Percentiles rank a stretch among this genome's conserved stretches.
Conservation (phyloP, 352 stramenopile species). For the Phytopythium montanum region DNA sequence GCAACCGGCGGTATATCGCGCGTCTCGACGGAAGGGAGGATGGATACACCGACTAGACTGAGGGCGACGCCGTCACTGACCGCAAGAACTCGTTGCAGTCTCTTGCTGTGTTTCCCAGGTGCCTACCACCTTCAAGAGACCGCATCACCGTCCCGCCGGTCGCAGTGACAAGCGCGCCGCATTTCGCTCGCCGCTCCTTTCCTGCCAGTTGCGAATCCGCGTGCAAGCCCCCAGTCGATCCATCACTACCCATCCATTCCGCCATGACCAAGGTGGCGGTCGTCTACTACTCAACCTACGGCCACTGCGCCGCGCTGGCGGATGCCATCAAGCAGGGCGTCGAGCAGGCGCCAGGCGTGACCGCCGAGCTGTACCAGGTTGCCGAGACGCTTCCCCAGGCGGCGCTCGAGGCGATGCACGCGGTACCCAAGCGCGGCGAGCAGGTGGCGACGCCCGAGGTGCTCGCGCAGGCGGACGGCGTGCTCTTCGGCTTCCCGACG, state of each 20-base stretch:
- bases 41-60: no score
- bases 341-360: slow-evolving; percentile 39
- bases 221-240: neutral
- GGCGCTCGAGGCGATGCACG: slow-evolving; percentile 70
- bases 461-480: slow-evolving; percentile 63
- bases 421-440: slow-evolving; percentile 56
- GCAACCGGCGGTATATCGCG: no score
- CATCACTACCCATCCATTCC: neutral
- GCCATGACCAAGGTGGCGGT: slow-evolving; percentile 65
- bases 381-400: slow-evolving; percentile 73
- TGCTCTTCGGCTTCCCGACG: slow-evolving; percentile 87
- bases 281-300: slow-evolving; percentile 82
- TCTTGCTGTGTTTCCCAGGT: no score
- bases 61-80: no score
- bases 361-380: slow-evolving; percentile 54
- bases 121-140: no score
- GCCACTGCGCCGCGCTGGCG: slow-evolving; percentile 68
- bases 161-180: neutral
- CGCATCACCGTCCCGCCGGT: no score
- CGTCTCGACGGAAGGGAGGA: no score
- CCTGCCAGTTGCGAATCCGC: neutral
- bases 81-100: no score
- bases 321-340: slow-evolving; percentile 62
- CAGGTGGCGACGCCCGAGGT: slow-evolving; percentile 47
- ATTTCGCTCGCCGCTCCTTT: no score